Evolutionary conservation across 2,329 filamentous ascomycete species (phyloP).

Genomic region (Myrmaecium sp.): DNA sequence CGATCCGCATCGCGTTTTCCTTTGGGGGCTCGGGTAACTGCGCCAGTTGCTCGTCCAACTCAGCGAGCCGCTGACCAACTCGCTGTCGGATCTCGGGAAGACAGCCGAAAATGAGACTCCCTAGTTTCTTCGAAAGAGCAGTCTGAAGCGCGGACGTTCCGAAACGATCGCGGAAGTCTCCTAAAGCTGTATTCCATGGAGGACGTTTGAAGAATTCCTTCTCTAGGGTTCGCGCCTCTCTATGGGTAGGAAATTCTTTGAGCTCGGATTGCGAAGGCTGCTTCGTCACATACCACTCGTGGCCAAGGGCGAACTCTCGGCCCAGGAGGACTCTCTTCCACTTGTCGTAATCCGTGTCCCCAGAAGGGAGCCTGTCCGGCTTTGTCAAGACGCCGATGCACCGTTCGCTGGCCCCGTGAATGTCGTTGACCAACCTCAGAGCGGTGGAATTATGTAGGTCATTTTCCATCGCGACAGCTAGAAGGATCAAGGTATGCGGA

Average conservation of each 20-base stretch:
- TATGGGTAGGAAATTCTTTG: constrained; percentile 25
- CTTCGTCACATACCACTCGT: constrained; percentile 67
- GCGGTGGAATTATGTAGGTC: constrained; percentile 64
- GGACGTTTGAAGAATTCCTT: constrained; percentile 33
- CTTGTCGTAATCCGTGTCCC: constrained; percentile 33
- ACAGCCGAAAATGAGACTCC: constrained; percentile 24
- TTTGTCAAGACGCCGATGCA: constrained; percentile 59
- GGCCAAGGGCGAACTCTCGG: constrained; percentile 43
- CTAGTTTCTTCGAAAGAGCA: constrained; percentile 31
- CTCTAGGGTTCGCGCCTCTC: constrained; percentile 32
- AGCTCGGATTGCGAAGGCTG: constrained; percentile 40
- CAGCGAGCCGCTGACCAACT: constrained; percentile 29
- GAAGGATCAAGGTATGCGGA: constrained; percentile 55
- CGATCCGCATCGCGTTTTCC: constrained; percentile 46
- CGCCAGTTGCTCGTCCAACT: constrained; percentile 38
- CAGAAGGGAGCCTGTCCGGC: constrained; percentile 50
- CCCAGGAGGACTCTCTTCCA: constrained; percentile 49
- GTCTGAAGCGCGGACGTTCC: constrained; percentile 35
- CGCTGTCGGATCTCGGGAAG: constrained; percentile 26
- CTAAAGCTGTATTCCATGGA: constrained; percentile 32
- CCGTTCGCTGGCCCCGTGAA: constrained; percentile 23
- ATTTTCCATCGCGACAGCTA: constrained; percentile 60
- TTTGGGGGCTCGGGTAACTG: constrained; percentile 48
- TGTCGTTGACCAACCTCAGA: constrained; percentile 38
- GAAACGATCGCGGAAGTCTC: constrained; percentile 26